Evolutionary conservation across 352 stramenopile genomes (phyloP).

Genomic region (Phytophthora europaea): DNA sequence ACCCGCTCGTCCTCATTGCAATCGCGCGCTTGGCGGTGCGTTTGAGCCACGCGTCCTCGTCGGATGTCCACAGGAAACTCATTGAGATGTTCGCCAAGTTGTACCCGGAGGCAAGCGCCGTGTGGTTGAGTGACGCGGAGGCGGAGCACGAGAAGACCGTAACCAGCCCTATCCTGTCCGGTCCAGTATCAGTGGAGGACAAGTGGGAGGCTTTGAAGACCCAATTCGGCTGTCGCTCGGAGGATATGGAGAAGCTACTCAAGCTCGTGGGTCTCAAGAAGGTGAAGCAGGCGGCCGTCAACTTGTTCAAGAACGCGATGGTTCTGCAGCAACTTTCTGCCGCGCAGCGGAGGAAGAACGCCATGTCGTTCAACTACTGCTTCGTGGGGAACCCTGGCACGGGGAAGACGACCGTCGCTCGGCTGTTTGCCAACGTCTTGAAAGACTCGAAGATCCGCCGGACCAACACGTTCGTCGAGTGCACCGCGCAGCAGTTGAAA

Average conservation of each 20-base stretch:
- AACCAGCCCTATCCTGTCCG: not conserved
- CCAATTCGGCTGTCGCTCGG: slow-evolving; percentile 54
- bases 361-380: slow-evolving; percentile 75
- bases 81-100: slow-evolving; percentile 58
- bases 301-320: slow-evolving; percentile 83
- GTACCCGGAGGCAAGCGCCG: slow-evolving; percentile 57
- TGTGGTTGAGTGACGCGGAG: slow-evolving; percentile 58
- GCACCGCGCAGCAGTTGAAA: slow-evolving; percentile 78
- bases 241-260: slow-evolving; percentile 86
- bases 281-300: slow-evolving; percentile 82
- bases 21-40: slow-evolving; percentile 51
- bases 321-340: slow-evolving; percentile 61
- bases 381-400: slow-evolving; percentile 82
- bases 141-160: slow-evolving; percentile 13
- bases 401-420: slow-evolving; percentile 85
- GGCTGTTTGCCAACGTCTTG: slow-evolving; percentile 86
- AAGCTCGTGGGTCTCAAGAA: slow-evolving; percentile 85
- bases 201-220: slow-evolving; percentile 74
- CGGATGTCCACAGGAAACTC: slow-evolving; percentile 45
- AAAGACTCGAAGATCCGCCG: slow-evolving; percentile 75
- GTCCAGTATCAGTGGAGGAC: slow-evolving; percentile 39
- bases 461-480: slow-evolving; percentile 49
- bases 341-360: slow-evolving; percentile 77
- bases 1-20: slow-evolving; percentile 69
- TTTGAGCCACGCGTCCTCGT: slow-evolving; percentile 18